These are phyloP conservation scores for Cyberlindnera mycetangii DNA, from an alignment of 805 yeast genomes.

Conservation along the genomic window DNA sequence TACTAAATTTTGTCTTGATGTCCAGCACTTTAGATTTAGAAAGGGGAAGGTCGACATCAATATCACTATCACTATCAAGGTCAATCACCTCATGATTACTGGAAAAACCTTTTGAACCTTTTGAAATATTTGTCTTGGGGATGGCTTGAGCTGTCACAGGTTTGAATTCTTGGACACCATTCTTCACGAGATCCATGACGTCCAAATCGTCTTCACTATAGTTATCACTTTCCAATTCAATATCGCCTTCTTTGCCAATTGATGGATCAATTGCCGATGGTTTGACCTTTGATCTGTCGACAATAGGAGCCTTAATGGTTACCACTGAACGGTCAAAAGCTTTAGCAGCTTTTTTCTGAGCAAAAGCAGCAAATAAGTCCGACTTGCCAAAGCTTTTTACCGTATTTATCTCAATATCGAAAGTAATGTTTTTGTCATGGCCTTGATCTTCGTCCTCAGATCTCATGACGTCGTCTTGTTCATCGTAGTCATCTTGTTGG, in stretches of 20 bases:
- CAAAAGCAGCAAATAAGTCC: conserved; percentile 25
- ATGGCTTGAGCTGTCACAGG: neutral
- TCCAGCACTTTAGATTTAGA: conserved; percentile 36
- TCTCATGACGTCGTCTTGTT: conserved; percentile 9
- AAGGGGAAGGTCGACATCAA: conserved; percentile 17
- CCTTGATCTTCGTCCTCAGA: conserved; percentile 13
- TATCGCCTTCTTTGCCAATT: too few relatives aligned
- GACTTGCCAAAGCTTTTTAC: conserved; percentile 21
- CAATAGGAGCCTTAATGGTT: neutral
- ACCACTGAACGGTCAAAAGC: too few relatives aligned
- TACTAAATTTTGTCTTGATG: conserved; percentile 34
- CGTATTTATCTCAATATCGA: conserved; percentile 14
- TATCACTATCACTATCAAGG: conserved; percentile 25
- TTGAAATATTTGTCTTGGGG: neutral
- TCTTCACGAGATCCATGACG: conserved; percentile 6
- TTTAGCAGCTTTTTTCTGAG: conserved; percentile 7
- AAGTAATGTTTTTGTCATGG: neutral
- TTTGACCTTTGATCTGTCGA: conserved; percentile 4
- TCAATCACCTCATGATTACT: conserved; percentile 7
- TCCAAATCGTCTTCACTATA: conserved; percentile 18
- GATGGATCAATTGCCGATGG: too few relatives aligned
- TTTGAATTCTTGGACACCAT: neutral
- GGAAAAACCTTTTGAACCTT: neutral
- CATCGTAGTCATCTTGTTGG: conserved; percentile 4
- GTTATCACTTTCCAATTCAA: conserved; percentile 14